Evolutionary conservation across 768 basidiomycete species (phyloP).

Genomic region (Suillus subluteus): DNA sequence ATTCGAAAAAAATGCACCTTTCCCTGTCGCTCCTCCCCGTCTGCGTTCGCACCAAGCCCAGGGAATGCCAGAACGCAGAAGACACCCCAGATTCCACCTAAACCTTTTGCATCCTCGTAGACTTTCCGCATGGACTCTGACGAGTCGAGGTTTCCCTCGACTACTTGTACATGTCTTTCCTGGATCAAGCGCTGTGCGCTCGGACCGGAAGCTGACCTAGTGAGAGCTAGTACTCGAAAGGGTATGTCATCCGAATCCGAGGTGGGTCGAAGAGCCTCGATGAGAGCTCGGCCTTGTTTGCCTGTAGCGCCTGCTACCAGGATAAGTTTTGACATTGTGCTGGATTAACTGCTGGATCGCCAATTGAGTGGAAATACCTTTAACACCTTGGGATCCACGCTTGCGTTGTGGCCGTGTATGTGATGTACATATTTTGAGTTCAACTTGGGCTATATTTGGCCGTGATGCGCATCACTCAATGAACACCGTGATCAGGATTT

Average conservation of each 20-base stretch:
- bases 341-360: not conserved
- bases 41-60: slow-evolving; percentile 43
- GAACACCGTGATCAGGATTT: not conserved
- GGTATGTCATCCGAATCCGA: slow-evolving; percentile 10
- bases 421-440: not conserved
- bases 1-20: slow-evolving; percentile 29
- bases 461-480: not conserved
- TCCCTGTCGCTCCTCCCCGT: slow-evolving; percentile 44
- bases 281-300: slow-evolving; percentile 39
- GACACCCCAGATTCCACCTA: slow-evolving; percentile 42
- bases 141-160: slow-evolving; percentile 40
- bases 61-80: slow-evolving; percentile 44
- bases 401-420: not conserved
- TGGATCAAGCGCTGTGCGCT: slow-evolving; percentile 28
- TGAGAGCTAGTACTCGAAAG: slow-evolving; percentile 42
- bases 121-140: slow-evolving; percentile 32
- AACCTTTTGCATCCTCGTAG: slow-evolving; percentile 38
- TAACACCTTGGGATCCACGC: not conserved
- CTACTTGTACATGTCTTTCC: slow-evolving; percentile 34
- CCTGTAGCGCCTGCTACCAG: slow-evolving; percentile 44
- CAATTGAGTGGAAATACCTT: not conserved
- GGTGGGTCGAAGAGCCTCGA: slow-evolving; percentile 28
- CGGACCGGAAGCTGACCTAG: slow-evolving; percentile 36
- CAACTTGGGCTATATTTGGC: not conserved
- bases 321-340: slow-evolving; percentile 21